Evolutionary conservation across 352 stramenopile genomes (phyloP).

Genomic region (Phytophthora europaea): DNA sequence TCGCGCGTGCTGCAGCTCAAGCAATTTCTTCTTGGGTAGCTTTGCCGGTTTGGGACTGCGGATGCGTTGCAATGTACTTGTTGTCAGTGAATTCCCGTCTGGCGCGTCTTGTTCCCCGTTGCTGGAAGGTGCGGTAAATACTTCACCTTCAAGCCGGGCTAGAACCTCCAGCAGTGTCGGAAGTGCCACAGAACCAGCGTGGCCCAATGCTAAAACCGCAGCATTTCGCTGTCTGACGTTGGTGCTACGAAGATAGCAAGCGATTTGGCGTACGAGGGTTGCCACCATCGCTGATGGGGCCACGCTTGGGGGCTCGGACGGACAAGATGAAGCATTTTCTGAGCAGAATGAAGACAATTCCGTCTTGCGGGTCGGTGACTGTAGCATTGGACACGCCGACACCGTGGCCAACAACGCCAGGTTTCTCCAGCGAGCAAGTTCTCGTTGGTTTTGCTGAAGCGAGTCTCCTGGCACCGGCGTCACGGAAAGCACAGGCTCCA

Average conservation of each 20-base stretch:
- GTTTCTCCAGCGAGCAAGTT: slow-evolving; percentile 75
- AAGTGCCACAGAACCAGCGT: slow-evolving; percentile 46
- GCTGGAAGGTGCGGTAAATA: slow-evolving; percentile 38
- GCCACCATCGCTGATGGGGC: slow-evolving; percentile 41
- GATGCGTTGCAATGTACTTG: slow-evolving; percentile 10
- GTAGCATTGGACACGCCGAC: slow-evolving; percentile 54
- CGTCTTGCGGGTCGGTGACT: slow-evolving; percentile 30
- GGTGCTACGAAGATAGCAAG: slow-evolving; percentile 67
- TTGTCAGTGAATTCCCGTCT: slow-evolving; percentile 4
- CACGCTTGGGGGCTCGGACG: slow-evolving; percentile 26
- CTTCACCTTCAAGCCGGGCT: slow-evolving; percentile 61
- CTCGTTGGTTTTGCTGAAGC: slow-evolving; percentile 22
- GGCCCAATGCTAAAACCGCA: slow-evolving; percentile 61
- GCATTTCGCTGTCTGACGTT: slow-evolving; percentile 64
- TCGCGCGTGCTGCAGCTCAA: slow-evolving; percentile 34
- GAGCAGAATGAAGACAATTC: slow-evolving; percentile 30
- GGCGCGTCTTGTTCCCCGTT: slow-evolving; percentile 22
- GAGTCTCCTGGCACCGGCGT: slow-evolving; percentile 6
- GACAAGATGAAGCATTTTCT: slow-evolving; percentile 18
- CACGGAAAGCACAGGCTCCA: slow-evolving; percentile 65
- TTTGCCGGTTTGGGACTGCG: slow-evolving; percentile 25
- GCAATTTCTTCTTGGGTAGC: slow-evolving; percentile 26
- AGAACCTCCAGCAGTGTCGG: slow-evolving; percentile 62
- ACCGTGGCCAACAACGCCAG: slow-evolving; percentile 65
- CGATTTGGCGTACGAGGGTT: slow-evolving; percentile 61